Evolutionary conservation across 768 basidiomycete genomes (phyloP).

Genomic region (Leucosporidium creatinivorum): DNA sequence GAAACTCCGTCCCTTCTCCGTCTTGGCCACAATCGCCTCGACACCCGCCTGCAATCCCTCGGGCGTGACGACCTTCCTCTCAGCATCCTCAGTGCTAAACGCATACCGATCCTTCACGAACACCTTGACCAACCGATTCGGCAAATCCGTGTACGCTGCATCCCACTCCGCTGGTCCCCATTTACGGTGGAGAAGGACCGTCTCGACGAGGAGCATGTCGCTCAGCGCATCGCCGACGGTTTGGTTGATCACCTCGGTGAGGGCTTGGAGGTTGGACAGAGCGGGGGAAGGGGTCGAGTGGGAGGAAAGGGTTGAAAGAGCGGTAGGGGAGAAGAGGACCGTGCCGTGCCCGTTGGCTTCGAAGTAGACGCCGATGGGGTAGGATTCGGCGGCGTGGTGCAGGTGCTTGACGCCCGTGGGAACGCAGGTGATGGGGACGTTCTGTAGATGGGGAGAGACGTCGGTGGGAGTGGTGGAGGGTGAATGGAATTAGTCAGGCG

Average conservation of each 20-base stretch:
- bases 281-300: constrained; percentile 42
- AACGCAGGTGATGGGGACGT: constrained; percentile 88
- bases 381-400: constrained; percentile 92
- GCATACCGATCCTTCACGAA: constrained; percentile 64
- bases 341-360: constrained; percentile 99
- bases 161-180: constrained; percentile 84
- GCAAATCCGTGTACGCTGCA: constrained; percentile 81
- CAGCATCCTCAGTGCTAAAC: constrained; percentile 90
- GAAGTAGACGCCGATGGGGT: constrained; percentile 95
- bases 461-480: background rate
- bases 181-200: constrained; percentile 77
- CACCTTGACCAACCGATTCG: constrained; percentile 91
- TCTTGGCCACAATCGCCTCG: constrained; percentile 68
- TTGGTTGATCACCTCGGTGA: constrained; percentile 86
- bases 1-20: constrained; percentile 79
- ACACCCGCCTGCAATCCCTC: constrained; percentile 70
- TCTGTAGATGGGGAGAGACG: constrained; percentile 46
- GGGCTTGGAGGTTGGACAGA: constrained; percentile 51
- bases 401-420: constrained; percentile 96
- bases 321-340: constrained; percentile 77
- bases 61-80: constrained; percentile 76
- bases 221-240: constrained; percentile 96
- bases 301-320: constrained; percentile 55
- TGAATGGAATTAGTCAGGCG: background rate
- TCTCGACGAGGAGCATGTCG: constrained; percentile 90